These are phyloP conservation scores for Phytophthora ohioensis DNA, from an alignment of 352 stramenopile genomes.

Conservation along the genomic window DNA sequence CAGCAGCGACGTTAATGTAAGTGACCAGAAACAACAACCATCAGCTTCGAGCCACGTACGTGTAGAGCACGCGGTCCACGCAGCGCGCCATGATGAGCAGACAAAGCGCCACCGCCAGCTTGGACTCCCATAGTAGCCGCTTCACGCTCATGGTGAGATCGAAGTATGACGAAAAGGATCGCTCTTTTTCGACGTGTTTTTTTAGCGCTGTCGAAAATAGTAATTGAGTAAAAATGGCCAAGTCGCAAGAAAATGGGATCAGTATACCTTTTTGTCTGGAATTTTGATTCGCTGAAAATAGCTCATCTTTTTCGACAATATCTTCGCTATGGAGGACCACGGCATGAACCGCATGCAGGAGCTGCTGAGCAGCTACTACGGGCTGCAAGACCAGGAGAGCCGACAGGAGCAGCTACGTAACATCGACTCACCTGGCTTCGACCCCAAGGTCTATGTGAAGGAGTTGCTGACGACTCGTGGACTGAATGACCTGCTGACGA, in stretches of 20 bases:
- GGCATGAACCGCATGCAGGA: constrained; percentile 90
- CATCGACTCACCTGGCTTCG: constrained; percentile 81
- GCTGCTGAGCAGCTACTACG: constrained; percentile 91
- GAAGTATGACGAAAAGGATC: constrained; percentile 22
- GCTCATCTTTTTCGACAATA: not conserved
- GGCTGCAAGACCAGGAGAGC: constrained; percentile 79
- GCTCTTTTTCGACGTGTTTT: not conserved
- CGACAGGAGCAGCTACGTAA: constrained; percentile 71
- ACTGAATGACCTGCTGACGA: constrained; percentile 76
- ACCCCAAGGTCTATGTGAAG: constrained; percentile 67
- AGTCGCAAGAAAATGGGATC: too few species aligned
- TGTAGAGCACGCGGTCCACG: constrained; percentile 88
- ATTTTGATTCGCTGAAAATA: not conserved
- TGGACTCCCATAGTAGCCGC: constrained; percentile 84
- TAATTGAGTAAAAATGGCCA: not conserved
- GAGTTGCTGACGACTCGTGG: constrained; percentile 68
- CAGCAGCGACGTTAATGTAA: not conserved
- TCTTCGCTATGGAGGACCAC: constrained; percentile 48
- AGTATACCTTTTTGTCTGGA: too few species aligned
- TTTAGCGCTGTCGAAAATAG: not conserved
- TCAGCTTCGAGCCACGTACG: constrained; percentile 51
- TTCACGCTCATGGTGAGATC: constrained; percentile 65
- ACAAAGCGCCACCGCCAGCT: constrained; percentile 81
- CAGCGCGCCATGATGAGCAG: constrained; percentile 82
- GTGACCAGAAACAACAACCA: too few species aligned